Conservation (phyloP, 2,329 filamentous ascomycete species). For the Fusarium sp. region DNA sequence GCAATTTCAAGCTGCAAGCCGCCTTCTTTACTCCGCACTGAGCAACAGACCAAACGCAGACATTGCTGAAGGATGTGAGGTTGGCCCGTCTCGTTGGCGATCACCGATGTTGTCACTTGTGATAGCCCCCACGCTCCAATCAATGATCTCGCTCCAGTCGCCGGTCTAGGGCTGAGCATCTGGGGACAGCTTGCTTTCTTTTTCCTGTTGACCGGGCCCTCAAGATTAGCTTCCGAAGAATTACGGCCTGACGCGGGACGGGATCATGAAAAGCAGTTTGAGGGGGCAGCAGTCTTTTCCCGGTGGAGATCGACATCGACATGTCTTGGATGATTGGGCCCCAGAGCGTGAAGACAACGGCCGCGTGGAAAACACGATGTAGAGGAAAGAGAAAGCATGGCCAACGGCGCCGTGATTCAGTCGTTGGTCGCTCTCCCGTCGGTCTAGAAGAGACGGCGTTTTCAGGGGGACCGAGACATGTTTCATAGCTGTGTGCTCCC, state of each 20-base stretch:
- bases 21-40: neutral
- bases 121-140: slow-evolving; percentile 23
- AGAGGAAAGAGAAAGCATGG: neutral
- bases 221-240: slow-evolving; percentile 9
- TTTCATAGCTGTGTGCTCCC: slow-evolving; percentile 18
- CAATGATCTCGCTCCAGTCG: slow-evolving; percentile 2
- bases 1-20: slow-evolving; percentile 8
- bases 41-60: slow-evolving; percentile 16
- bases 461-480: slow-evolving; percentile 21
- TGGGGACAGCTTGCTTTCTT: slow-evolving; percentile 20
- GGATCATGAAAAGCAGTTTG: slow-evolving; percentile 10
- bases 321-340: neutral
- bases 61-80: slow-evolving; percentile 6
- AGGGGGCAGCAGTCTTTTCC: slow-evolving; percentile 4
- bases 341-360: neutral
- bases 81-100: slow-evolving; percentile 11
- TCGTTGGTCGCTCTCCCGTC: neutral
- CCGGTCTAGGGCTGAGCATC: slow-evolving; percentile 9
- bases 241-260: slow-evolving; percentile 9
- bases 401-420: slow-evolving; percentile 12
- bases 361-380: slow-evolving; percentile 1
- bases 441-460: slow-evolving; percentile 5
- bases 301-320: slow-evolving; percentile 8
- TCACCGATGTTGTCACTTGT: slow-evolving; percentile 33
- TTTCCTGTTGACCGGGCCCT: slow-evolving; percentile 1